Evolutionary conservation across 2,329 filamentous ascomycete species (phyloP).

Genomic region (Hypoxylon rubiginosum): DNA sequence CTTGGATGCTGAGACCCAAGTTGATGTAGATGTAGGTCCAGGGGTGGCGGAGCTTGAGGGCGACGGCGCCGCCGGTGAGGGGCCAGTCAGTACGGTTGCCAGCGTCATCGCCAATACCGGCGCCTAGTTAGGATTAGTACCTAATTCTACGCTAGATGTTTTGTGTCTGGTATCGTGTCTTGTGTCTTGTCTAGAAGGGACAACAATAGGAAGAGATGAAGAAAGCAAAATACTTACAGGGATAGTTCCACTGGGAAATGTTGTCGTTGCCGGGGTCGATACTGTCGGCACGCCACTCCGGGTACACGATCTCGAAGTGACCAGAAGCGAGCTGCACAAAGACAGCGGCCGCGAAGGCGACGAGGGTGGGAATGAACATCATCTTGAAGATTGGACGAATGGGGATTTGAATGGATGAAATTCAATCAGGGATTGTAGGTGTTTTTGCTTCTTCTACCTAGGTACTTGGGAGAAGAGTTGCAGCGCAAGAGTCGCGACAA

Average conservation of each 20-base stretch:
- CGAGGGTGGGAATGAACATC: conserved; percentile 35
- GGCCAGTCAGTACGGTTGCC: conserved; percentile 68
- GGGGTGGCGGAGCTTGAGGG: conserved; percentile 64
- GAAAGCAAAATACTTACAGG: conserved; percentile 58
- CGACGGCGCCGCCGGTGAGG: conserved; percentile 62
- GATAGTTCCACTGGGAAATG: conserved; percentile 62
- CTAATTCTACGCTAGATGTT: neutral
- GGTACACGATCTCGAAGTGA: conserved; percentile 64
- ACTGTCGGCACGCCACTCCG: conserved; percentile 64
- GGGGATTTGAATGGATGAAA: neutral
- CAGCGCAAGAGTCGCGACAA: neutral
- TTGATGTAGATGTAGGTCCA: conserved; percentile 69
- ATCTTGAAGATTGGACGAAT: conserved; percentile 27
- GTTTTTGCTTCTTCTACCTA: too few relatives aligned
- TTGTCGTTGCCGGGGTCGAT: conserved; percentile 58
- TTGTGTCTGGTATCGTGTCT: neutral
- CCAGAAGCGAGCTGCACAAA: conserved; percentile 57
- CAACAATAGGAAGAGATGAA: neutral
- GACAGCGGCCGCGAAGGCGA: conserved; percentile 52
- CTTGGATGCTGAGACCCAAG: conserved; percentile 61
- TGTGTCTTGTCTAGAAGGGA: neutral
- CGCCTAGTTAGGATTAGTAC: conserved; percentile 55
- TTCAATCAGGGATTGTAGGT: neutral
- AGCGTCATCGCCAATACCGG: conserved; percentile 59
- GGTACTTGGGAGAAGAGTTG: neutral